Evolutionary conservation across 495 filamentous ascomycete species (phyloP), one percentile per base, ranked within the genome.

Genomic region (Neurospora tetrasperma): DNA sequence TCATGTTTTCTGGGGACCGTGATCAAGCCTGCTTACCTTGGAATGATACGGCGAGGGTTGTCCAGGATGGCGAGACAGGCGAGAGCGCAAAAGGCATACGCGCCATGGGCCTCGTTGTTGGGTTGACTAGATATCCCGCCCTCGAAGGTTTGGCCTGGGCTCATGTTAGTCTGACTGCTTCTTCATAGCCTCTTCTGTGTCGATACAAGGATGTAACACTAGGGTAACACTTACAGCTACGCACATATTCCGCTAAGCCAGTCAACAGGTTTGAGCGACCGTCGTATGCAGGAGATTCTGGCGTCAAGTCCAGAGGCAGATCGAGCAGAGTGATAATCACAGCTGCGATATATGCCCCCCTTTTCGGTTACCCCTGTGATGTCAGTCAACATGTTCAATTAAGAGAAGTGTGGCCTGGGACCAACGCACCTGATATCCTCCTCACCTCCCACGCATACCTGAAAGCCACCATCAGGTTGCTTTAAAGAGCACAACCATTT

Each of bases 51-150:
- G 76, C 91, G 85, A 40, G 96, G 95, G 48, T 90, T 83, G 74
- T 89, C 94, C 6, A 98, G 81, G 70, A 98, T 92, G 77, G 91
- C 90, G 48, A 99, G 86, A 78, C 90, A 93, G 43, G 92, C 96
- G 69, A 99, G 83, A 48, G 92, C 94, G 82, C 96, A 98, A 82
- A 98, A 99, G 42, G 94, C 93, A 83, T 98, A 99, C 71, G 93
- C 96, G 20, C 96, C 96, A 85, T 99, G 96, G 48, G 95, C 96
- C 84, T 99, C 96, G 70, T 88, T 89, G 69, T 88, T 90, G 20
- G 96, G 96, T 46, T 89, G 88, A 14, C 88, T 91, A 71, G 92
- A 94, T 42, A 98, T 92, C 40, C 96, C 96, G 70, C 96, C 96
- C 83, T 99, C 96, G 77, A 89, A 98, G 12, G 92, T 95, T 86